phyloP scores from a whole-genome alignment of 148 eudicot species.

The Rhododendron vialii region DNA sequence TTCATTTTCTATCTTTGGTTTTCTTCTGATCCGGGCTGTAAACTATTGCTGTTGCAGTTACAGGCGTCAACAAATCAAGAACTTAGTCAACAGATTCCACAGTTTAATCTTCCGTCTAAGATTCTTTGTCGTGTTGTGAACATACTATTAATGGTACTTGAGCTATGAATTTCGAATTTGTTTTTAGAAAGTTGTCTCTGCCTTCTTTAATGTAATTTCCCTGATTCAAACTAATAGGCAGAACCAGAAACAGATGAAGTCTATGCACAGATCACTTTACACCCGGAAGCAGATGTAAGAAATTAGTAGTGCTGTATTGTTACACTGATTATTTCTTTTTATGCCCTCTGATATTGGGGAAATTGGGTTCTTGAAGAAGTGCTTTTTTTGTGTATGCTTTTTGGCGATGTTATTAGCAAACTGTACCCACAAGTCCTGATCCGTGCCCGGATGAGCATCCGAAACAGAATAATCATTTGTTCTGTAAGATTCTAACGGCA shows the following conservation, averaged over 20 bases:
- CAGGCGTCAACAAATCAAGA: constrained; percentile 75
- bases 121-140: constrained; percentile 64
- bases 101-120: constrained; percentile 60
- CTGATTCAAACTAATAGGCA: constrained; percentile 41
- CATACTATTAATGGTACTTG: constrained; percentile 51
- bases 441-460: constrained; percentile 43
- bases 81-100: constrained; percentile 52
- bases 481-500: constrained; percentile 76
- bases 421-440: constrained; percentile 56
- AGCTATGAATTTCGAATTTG: background rate
- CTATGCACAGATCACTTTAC: constrained; percentile 72
- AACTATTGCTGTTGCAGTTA: constrained; percentile 38
- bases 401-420: constrained; percentile 41
- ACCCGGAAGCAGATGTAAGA: constrained; percentile 71
- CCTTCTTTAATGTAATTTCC: background rate
- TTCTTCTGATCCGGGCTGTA: constrained; percentile 4
- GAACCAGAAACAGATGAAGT: constrained; percentile 95
- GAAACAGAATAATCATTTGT: constrained; percentile 49
- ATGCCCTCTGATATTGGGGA: background rate
- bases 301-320: background rate
- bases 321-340: background rate
- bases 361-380: background rate
- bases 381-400: background rate
- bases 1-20: background rate
- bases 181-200: background rate